These are phyloP conservation scores for Alisma plantagoaquatica DNA, from an alignment of 106 monocot genomes.

Conservation along the genomic window DNA sequence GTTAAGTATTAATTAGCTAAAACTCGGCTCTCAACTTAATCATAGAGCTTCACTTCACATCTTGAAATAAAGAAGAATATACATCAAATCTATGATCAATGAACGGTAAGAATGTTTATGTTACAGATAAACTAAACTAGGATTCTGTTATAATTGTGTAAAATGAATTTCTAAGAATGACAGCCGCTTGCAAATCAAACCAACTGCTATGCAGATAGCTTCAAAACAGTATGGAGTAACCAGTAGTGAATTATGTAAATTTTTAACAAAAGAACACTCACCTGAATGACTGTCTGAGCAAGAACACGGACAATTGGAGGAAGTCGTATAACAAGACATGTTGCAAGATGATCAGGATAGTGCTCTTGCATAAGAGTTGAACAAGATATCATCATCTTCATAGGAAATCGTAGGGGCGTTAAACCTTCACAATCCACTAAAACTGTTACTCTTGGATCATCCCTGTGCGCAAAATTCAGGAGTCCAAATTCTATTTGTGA, in stretches of 20 bases:
- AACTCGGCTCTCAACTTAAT: no score
- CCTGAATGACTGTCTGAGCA: constrained; percentile 73
- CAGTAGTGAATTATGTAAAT: no score
- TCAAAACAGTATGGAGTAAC: no score
- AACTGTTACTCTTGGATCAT: constrained; percentile 65
- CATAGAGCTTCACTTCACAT: no score
- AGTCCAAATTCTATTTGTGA: constrained; percentile 87
- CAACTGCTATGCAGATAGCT: no score
- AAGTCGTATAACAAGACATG: constrained; percentile 53
- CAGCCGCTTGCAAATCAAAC: no score
- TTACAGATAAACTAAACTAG: background rate
- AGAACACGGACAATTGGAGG: constrained; percentile 65
- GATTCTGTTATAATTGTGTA: no score
- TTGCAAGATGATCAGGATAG: constrained; percentile 79
- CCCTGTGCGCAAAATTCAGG: constrained; percentile 48
- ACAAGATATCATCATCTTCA: constrained; percentile 85
- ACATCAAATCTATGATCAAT: no score
- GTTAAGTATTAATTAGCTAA: no score
- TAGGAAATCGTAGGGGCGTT: constrained; percentile 73
- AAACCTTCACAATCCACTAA: constrained; percentile 80
- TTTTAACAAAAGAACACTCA: constrained; percentile 11
- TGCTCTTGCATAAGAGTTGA: constrained; percentile 81
- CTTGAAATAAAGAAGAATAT: no score
- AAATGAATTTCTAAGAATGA: no score
- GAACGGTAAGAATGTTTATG: constrained; percentile 1